Evolutionary conservation across 2,329 filamentous ascomycete genomes (phyloP).

Genomic region (Plectosphaerella plurivora): DNA sequence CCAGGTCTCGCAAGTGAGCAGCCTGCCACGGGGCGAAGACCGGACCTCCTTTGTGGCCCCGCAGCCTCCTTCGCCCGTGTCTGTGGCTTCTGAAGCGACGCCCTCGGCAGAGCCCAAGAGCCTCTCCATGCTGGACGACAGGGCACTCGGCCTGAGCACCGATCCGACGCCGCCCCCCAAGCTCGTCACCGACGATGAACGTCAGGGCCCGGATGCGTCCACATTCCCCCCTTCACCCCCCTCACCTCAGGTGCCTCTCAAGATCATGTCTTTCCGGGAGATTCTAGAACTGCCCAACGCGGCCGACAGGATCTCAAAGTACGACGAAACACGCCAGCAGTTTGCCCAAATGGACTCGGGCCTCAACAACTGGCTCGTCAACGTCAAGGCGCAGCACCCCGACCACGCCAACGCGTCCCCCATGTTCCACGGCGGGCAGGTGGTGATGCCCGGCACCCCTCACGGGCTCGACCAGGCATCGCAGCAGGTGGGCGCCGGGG

Average conservation of each 20-base stretch:
- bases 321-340: slow-evolving; percentile 65
- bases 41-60: slow-evolving; percentile 18
- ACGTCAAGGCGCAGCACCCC: slow-evolving; percentile 39
- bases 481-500: slow-evolving; percentile 12
- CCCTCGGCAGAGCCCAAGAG: slow-evolving; percentile 16
- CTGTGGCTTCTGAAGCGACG: slow-evolving; percentile 22
- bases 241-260: slow-evolving; percentile 15
- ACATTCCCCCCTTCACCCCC: background rate
- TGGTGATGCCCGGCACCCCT: slow-evolving; percentile 5
- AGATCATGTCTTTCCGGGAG: slow-evolving; percentile 63
- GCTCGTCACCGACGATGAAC: too few relatives aligned
- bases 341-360: slow-evolving; percentile 73
- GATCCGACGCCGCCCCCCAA: too few relatives aligned
- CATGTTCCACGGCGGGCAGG: slow-evolving; percentile 15
- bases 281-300: slow-evolving; percentile 67
- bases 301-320: slow-evolving; percentile 67
- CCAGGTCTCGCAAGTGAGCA: slow-evolving; percentile 31
- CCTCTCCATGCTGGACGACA: slow-evolving; percentile 41
- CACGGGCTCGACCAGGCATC: slow-evolving; percentile 15
- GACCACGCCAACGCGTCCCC: slow-evolving; percentile 39
- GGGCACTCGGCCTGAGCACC: slow-evolving; percentile 21
- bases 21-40: slow-evolving; percentile 17
- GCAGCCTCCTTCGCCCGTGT: slow-evolving; percentile 40
- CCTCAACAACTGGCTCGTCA: slow-evolving; percentile 53
- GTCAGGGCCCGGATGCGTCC: slow-evolving; percentile 7